These are phyloP conservation scores for Takashimella tepidaria DNA, from an alignment of 1,284 basidiomycete species.

Conservation along the genomic window DNA sequence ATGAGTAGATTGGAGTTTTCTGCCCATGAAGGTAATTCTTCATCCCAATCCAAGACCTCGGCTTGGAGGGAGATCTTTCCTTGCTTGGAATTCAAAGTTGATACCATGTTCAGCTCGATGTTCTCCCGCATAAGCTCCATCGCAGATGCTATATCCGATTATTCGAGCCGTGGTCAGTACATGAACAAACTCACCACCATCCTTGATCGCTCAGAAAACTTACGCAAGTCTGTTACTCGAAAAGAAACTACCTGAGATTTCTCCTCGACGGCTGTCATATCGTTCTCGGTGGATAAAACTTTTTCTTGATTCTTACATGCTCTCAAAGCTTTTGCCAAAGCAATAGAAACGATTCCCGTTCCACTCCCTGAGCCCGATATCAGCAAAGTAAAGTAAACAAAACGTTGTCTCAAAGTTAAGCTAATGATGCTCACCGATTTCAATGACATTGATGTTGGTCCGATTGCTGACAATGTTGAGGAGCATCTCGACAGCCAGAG, in stretches of 20 bases:
- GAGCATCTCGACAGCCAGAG: slow-evolving; percentile 8
- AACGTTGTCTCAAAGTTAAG: neutral
- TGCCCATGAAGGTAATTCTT: slow-evolving; percentile 54
- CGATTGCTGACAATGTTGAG: slow-evolving; percentile 4
- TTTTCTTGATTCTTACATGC: too few species aligned
- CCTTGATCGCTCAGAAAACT: slow-evolving; percentile 27
- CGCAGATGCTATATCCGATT: slow-evolving; percentile 58
- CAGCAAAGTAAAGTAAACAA: too few species aligned
- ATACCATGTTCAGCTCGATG: slow-evolving; percentile 53
- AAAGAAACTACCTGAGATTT: too few species aligned
- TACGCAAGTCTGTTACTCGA: slow-evolving; percentile 70
- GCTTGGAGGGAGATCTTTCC: slow-evolving; percentile 42
- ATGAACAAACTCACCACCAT: neutral
- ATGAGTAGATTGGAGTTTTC: slow-evolving; percentile 33
- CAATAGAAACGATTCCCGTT: slow-evolving; percentile 72
- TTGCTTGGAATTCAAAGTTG: neutral
- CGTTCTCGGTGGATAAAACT: too few species aligned
- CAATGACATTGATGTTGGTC: slow-evolving; percentile 47
- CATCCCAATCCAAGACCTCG: slow-evolving; percentile 69
- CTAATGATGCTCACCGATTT: slow-evolving; percentile 62
- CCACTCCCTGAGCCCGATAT: too few species aligned
- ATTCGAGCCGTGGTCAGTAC: slow-evolving; percentile 6
- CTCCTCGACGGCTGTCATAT: too few species aligned
- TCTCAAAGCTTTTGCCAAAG: slow-evolving; percentile 54
- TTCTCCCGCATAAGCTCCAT: slow-evolving; percentile 71